A percentile compares a stretch with the other conserved stretches of the same genome.
phyloP scores from a whole-genome alignment of 1,139 yeast genomes.

The Saccharomyces pastorianus region DNA sequence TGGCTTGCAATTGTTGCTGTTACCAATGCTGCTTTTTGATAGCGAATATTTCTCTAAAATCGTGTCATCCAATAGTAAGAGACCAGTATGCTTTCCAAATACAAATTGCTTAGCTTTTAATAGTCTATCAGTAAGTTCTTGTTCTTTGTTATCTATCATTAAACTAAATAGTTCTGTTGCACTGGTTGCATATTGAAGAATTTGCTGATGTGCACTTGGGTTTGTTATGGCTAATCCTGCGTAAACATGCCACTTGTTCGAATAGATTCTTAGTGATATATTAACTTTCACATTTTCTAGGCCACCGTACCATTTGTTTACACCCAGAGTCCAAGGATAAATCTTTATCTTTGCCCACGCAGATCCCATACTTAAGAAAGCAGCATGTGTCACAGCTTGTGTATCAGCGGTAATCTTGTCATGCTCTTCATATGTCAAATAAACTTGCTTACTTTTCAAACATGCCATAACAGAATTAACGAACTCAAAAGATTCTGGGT shows the following conservation, averaged over 20 bases:
- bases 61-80: conserved; percentile 65
- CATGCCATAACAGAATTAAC: conserved; percentile 63
- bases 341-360: conserved; percentile 83
- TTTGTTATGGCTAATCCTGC: conserved; percentile 95
- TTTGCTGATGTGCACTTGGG: conserved; percentile 88
- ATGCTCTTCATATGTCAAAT: conserved; percentile 73
- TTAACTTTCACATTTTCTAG: conserved; percentile 92
- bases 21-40: conserved; percentile 47
- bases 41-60: conserved; percentile 73
- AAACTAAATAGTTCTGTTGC: conserved; percentile 75
- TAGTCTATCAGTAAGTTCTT: conserved; percentile 52
- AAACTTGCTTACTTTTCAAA: conserved; percentile 70
- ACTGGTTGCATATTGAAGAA: conserved; percentile 79
- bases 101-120: conserved; percentile 63
- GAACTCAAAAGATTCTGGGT: conserved; percentile 44
- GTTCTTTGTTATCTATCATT: conserved; percentile 63
- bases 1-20: conserved; percentile 43
- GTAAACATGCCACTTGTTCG: conserved; percentile 96
- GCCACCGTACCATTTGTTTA: conserved; percentile 77
- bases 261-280: conserved; percentile 78
- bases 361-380: conserved; percentile 90
- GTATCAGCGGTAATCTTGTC: conserved; percentile 96
- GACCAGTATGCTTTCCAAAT: conserved; percentile 46
- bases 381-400: conserved; percentile 97
- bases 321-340: conserved; percentile 66